Percentiles rank a stretch among this genome's conserved stretches.
Conservation (phyloP, 768 basidiomycete species). For the Suillus subaureus region DNA sequence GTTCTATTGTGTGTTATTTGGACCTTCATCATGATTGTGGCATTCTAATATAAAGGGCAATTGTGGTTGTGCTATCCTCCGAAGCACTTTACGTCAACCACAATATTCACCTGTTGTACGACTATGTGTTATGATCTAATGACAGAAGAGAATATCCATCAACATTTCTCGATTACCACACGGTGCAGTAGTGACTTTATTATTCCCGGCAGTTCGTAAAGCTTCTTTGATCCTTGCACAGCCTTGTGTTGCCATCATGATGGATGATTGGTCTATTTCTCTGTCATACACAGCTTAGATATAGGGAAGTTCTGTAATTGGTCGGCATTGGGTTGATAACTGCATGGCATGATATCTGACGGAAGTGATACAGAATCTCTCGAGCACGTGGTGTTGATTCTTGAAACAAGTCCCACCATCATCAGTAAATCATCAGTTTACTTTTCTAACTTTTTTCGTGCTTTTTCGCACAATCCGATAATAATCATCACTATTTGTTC, state of each 20-base stretch:
- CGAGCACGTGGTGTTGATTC: background rate
- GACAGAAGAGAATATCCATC: background rate
- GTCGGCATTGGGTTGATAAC: background rate
- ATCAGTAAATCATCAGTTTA: too few relatives aligned
- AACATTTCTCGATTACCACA: background rate
- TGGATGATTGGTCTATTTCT: background rate
- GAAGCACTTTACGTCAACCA: too few relatives aligned
- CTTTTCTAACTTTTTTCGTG: too few relatives aligned
- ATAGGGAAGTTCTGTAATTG: too few relatives aligned
- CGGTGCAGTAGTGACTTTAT: background rate
- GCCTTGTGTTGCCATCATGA: background rate
- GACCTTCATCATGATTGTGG: background rate
- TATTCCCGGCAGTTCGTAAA: background rate
- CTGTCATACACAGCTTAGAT: too few relatives aligned
- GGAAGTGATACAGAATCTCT: background rate
- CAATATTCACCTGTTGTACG: too few relatives aligned
- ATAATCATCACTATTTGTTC: too few relatives aligned
- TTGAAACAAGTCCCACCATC: background rate
- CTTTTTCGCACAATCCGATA: too few relatives aligned
- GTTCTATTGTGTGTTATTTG: background rate
- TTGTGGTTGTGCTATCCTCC: too few relatives aligned
- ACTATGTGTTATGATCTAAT: background rate
- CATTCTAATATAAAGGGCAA: background rate
- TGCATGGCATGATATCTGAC: background rate
- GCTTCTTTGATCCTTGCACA: background rate